Evolutionary conservation across 345 rosid genomes (phyloP).

Genomic region (Citrus hindsii): DNA sequence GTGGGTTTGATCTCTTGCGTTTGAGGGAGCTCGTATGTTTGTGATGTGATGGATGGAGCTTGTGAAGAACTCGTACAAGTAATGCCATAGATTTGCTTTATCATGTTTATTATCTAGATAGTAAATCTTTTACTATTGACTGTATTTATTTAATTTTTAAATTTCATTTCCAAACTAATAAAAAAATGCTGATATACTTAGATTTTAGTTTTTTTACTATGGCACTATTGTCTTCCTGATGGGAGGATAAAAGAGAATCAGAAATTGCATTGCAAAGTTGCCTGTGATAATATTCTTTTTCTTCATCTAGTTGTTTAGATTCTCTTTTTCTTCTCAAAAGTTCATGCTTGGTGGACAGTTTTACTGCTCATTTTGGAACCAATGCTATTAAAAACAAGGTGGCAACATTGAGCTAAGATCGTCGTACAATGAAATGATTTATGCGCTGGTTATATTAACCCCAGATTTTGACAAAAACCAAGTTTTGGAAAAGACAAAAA

Average conservation of each 20-base stretch:
- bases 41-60: slow-evolving; percentile 99
- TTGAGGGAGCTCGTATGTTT: slow-evolving; percentile 94
- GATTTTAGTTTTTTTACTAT: background rate
- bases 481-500: background rate
- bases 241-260: background rate
- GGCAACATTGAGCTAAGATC: background rate
- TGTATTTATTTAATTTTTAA: background rate
- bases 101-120: background rate
- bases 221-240: background rate
- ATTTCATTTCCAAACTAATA: too few species aligned
- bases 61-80: slow-evolving; percentile 98
- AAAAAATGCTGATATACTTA: background rate
- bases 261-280: background rate
- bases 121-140: background rate
- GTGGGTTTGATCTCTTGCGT: slow-evolving; percentile 98
- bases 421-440: background rate
- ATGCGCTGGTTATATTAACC: background rate
- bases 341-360: background rate
- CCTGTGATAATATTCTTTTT: background rate
- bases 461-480: background rate
- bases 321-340: background rate
- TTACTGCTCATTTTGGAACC: background rate
- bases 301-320: background rate
- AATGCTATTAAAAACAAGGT: background rate
- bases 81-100: slow-evolving; percentile 21